Conservation (phyloP, 2,329 filamentous ascomycete species). For the Pseudogymnoascus sp. region DNA sequence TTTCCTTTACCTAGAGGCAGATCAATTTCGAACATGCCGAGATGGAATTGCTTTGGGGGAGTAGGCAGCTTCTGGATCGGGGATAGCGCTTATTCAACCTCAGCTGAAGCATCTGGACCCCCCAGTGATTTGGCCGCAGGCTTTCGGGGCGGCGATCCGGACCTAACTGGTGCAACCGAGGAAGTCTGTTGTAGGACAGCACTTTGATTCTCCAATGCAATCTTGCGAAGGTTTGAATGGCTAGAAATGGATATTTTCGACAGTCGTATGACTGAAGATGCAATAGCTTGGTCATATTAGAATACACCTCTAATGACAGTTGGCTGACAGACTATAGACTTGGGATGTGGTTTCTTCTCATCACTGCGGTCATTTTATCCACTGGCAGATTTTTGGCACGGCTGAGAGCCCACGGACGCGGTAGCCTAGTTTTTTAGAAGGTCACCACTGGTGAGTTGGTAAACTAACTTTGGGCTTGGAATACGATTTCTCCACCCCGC, state of each 20-base stretch:
- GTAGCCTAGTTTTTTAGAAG: not conserved
- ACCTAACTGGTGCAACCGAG: constrained; percentile 33
- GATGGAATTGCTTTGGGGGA: constrained; percentile 55
- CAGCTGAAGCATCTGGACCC: constrained; percentile 40
- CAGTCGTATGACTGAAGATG: not conserved
- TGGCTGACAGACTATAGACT: not conserved
- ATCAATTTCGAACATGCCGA: constrained; percentile 70
- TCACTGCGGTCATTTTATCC: not conserved
- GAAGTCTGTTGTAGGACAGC: constrained; percentile 33
- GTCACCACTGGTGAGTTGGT: not conserved
- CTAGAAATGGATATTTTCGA: not conserved
- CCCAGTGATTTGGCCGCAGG: constrained; percentile 34
- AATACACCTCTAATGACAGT: not conserved
- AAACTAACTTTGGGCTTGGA: not conserved
- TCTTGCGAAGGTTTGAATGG: not conserved
- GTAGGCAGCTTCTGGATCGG: constrained; percentile 48
- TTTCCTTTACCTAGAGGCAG: constrained; percentile 66
- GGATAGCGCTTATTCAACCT: constrained; percentile 42
- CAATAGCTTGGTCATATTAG: not conserved
- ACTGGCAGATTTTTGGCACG: not conserved
- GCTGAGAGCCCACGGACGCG: not conserved
- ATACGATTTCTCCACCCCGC: not conserved
- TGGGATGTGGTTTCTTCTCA: not conserved
- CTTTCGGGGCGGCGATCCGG: constrained; percentile 45
- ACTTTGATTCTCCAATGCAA: not conserved